Percentiles rank a stretch among this genome's conserved stretches.
Evolutionary conservation across 1,139 yeast species (phyloP).

Genomic region (Candida buenavistaensis): DNA sequence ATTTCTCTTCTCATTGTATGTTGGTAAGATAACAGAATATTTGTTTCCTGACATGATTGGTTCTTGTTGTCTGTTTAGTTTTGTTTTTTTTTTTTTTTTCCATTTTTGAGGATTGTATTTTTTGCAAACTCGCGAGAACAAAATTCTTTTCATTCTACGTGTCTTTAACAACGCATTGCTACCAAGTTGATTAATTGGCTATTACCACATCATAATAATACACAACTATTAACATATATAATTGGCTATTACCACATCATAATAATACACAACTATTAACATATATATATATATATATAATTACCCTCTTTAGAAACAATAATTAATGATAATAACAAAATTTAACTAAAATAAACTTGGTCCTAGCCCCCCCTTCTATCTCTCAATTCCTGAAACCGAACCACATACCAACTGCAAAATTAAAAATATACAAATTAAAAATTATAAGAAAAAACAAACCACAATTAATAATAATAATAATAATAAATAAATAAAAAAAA

Average conservation of each 20-base stretch:
- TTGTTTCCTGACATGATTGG: constrained; percentile 38
- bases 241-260: too few species aligned
- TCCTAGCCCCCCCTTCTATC: not conserved
- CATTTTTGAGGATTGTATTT: too few species aligned
- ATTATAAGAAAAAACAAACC: not conserved
- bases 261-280: too few species aligned
- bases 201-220: too few species aligned
- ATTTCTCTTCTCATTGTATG: constrained; percentile 71
- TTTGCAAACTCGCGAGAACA: too few species aligned
- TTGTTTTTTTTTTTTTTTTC: not conserved
- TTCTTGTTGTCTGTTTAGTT: not conserved
- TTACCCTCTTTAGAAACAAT: not conserved
- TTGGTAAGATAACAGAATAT: constrained; percentile 76
- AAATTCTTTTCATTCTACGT: too few species aligned
- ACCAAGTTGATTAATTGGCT: too few species aligned
- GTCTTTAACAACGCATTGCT: too few species aligned
- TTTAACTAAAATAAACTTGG: not conserved
- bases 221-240: too few species aligned
- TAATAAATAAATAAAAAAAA: not conserved
- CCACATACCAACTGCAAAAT: not conserved
- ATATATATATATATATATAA: too few species aligned
- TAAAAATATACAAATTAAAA: not conserved
- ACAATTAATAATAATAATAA: not conserved
- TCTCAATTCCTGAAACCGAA: constrained; percentile 2
- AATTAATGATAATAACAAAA: not conserved